Conservation (phyloP, 257 asterid genomes). For the Ophiorrhiza pumila region DNA sequence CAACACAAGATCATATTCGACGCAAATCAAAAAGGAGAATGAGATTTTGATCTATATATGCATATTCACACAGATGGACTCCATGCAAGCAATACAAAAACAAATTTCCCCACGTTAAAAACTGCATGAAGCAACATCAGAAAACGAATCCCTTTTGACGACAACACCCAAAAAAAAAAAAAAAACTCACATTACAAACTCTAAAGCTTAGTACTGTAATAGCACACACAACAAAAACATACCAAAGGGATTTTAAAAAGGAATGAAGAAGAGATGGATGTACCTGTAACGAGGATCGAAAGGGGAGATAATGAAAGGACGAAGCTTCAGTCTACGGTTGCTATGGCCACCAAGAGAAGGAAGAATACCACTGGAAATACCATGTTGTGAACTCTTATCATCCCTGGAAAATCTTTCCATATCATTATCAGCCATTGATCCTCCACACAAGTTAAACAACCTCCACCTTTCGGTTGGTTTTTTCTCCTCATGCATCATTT, state of each 20-base stretch:
- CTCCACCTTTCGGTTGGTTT: too few relatives aligned
- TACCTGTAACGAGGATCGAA: slow-evolving; percentile 57
- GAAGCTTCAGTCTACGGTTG: slow-evolving; percentile 40
- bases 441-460: slow-evolving; percentile 23
- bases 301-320: slow-evolving; percentile 48
- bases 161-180: not conserved
- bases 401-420: slow-evolving; percentile 40
- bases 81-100: slow-evolving; percentile 1
- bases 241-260: not conserved
- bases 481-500: not conserved
- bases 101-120: too few relatives aligned
- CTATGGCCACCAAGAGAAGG: slow-evolving; percentile 68
- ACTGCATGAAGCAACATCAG: too few relatives aligned
- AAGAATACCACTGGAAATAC: slow-evolving; percentile 49
- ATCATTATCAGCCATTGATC: slow-evolving; percentile 36
- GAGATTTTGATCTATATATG: too few relatives aligned
- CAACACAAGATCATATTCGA: not conserved
- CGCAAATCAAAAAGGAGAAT: not conserved
- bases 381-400: slow-evolving; percentile 46
- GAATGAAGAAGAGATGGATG: not conserved
- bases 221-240: not conserved
- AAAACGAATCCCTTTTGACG: not conserved
- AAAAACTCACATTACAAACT: not conserved
- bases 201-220: too few relatives aligned
- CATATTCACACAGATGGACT: not conserved